These are phyloP conservation scores for Leccinellum rugosiceps DNA, from an alignment of 768 basidiomycete species.

Conservation along the genomic window DNA sequence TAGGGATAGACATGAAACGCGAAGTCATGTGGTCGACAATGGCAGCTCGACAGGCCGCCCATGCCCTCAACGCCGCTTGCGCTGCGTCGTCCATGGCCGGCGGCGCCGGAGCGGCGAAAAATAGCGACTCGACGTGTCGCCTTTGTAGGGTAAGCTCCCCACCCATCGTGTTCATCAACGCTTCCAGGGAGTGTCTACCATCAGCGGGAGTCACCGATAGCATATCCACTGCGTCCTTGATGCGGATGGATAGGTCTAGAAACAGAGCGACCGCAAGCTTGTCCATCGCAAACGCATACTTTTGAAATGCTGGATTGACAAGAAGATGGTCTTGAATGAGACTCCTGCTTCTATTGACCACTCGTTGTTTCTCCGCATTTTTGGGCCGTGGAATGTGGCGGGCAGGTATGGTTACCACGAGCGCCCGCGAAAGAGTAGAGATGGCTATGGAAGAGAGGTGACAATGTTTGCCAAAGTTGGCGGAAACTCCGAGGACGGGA, in stretches of 20 bases:
- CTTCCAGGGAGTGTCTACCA: conserved; percentile 33
- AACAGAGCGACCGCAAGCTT: conserved; percentile 38
- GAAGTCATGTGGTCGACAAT: conserved; percentile 19
- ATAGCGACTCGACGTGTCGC: conserved; percentile 27
- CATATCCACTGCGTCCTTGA: conserved; percentile 40
- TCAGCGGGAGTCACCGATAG: conserved; percentile 28
- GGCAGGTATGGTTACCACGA: conserved; percentile 34
- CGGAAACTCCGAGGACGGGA: conserved; percentile 40
- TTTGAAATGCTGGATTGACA: conserved; percentile 24
- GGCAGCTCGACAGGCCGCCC: conserved; percentile 41
- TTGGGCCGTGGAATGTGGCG: conserved; percentile 7
- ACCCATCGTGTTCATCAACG: conserved; percentile 38
- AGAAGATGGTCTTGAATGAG: conserved; percentile 35
- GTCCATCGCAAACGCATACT: conserved; percentile 48
- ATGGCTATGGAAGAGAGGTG: conserved; percentile 39
- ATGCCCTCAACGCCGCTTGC: conserved; percentile 41
- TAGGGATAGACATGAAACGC: conserved; percentile 14
- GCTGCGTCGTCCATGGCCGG: conserved; percentile 17
- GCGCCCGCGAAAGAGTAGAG: conserved; percentile 32
- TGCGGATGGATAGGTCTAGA: conserved; percentile 35
- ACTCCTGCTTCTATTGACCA: conserved; percentile 8
- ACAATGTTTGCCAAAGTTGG: conserved; percentile 37
- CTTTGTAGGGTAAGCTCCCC: conserved; percentile 31
- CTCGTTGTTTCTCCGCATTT: background rate
- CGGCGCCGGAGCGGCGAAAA: conserved; percentile 18